Conservation (phyloP, 371 early-diverging fungal species). For the Mucor racemosus region DNA sequence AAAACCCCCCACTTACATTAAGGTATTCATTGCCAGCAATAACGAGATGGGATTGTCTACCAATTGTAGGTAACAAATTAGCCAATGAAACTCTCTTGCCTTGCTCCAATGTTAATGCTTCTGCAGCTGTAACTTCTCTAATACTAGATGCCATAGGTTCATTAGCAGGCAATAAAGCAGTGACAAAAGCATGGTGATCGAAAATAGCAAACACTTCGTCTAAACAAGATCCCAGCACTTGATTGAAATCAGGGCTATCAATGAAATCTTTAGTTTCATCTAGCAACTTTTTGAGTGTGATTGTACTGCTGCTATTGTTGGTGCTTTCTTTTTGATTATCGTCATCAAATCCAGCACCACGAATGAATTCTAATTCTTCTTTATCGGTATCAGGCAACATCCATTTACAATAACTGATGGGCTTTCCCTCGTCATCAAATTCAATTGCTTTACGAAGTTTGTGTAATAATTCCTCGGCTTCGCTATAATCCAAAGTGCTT, state of each 20-base stretch:
- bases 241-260: slow-evolving; percentile 71
- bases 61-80: slow-evolving; percentile 76
- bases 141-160: slow-evolving; percentile 27
- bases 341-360: slow-evolving; percentile 56
- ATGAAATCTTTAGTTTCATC: slow-evolving; percentile 86
- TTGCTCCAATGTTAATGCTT: slow-evolving; percentile 14
- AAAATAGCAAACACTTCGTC: slow-evolving; percentile 68
- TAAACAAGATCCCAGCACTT: slow-evolving; percentile 57
- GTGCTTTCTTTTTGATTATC: slow-evolving; percentile 45
- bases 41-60: slow-evolving; percentile 77
- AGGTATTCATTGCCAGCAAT: slow-evolving; percentile 87
- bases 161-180: slow-evolving; percentile 31
- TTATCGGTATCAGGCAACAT: slow-evolving; percentile 73
- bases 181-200: slow-evolving; percentile 44
- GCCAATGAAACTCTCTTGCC: slow-evolving; percentile 71
- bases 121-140: slow-evolving; percentile 33
- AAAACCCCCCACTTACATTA: slow-evolving; percentile 52
- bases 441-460: slow-evolving; percentile 41
- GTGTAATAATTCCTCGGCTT: slow-evolving; percentile 31
- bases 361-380: slow-evolving; percentile 65
- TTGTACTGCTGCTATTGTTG: slow-evolving; percentile 32
- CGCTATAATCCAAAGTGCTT: slow-evolving; percentile 35
- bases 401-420: slow-evolving; percentile 53
- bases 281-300: slow-evolving; percentile 63
- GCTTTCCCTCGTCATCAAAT: slow-evolving; percentile 38